Conservation (phyloP, 2,329 filamentous ascomycete species). For the Pseudocercospora musae region DNA sequence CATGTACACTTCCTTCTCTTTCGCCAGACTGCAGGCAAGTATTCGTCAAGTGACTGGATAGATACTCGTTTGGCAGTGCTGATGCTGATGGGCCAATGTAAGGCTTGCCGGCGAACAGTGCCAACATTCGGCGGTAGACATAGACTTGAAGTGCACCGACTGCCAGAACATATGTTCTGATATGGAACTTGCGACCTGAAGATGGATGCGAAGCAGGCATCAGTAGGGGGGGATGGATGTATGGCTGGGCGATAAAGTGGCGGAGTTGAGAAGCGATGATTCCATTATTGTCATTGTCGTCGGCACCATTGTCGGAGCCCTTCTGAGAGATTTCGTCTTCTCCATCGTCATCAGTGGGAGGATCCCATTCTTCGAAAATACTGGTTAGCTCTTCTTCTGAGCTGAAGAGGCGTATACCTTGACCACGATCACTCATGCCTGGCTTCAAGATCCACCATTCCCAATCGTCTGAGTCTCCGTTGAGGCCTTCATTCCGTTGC, state of each 20-base stretch:
- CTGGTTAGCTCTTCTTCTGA: constrained; percentile 76
- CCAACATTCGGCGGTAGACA: constrained; percentile 88
- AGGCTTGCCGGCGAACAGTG: constrained; percentile 75
- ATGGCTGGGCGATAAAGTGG: constrained; percentile 93
- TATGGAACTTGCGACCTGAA: constrained; percentile 81
- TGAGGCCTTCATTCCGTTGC: constrained; percentile 58
- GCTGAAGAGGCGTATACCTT: constrained; percentile 86
- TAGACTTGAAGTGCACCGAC: constrained; percentile 74
- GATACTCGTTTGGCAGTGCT: constrained; percentile 45
- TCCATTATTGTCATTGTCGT: constrained; percentile 40
- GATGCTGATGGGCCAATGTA: constrained; percentile 63
- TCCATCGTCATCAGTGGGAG: constrained; percentile 57
- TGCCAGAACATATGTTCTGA: constrained; percentile 85
- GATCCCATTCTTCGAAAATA: constrained; percentile 93
- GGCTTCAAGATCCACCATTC: constrained; percentile 99
- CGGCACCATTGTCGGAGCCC: constrained; percentile 15
- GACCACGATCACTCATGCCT: constrained; percentile 93
- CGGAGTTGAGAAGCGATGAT: constrained; percentile 87
- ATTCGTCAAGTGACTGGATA: constrained; percentile 84
- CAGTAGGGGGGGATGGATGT: constrained; percentile 84
- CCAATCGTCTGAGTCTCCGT: constrained; percentile 34
- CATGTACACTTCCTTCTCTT: constrained; percentile 63
- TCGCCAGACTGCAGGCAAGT: constrained; percentile 74
- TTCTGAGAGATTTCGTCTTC: constrained; percentile 41
- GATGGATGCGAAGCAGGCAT: constrained; percentile 48